phyloP scores from a whole-genome alignment of 1,284 basidiomycete genomes.

The Microbotryum violaceum region DNA sequence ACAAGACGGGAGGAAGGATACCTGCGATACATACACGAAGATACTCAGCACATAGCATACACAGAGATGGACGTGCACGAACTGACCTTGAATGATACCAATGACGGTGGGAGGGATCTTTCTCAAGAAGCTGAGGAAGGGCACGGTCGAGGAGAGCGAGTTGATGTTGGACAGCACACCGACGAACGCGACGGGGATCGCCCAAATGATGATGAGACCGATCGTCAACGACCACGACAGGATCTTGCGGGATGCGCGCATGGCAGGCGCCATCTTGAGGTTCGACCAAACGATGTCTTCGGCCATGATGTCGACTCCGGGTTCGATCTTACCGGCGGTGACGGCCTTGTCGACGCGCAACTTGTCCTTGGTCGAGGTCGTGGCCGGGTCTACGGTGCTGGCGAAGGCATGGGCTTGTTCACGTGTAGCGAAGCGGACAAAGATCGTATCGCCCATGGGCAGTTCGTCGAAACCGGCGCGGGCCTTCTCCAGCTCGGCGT shows the following conservation, averaged over 20 bases:
- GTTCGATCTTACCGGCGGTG: background rate
- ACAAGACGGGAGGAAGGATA: slow-evolving; percentile 72
- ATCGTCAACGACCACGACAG: slow-evolving; percentile 49
- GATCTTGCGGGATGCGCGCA: slow-evolving; percentile 53
- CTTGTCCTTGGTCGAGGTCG: background rate
- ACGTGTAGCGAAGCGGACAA: slow-evolving; percentile 3
- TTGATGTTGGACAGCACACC: slow-evolving; percentile 74
- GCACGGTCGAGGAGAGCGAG: slow-evolving; percentile 54
- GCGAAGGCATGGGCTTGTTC: slow-evolving; percentile 2
- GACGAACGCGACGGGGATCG: slow-evolving; percentile 66
- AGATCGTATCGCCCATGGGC: background rate
- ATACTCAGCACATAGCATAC: background rate
- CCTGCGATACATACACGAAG: too few species aligned
- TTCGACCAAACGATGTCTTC: slow-evolving; percentile 84
- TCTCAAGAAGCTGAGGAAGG: slow-evolving; percentile 75
- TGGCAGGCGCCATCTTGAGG: slow-evolving; percentile 75
- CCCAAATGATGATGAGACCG: slow-evolving; percentile 58
- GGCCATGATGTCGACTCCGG: slow-evolving; percentile 61
- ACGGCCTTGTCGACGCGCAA: background rate
- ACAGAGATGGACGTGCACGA: background rate
- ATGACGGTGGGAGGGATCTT: slow-evolving; percentile 53
- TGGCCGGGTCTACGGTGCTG: background rate
- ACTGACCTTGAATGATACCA: slow-evolving; percentile 69
- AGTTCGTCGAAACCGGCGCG: background rate
- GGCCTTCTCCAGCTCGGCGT: background rate